Conservation (phyloP, 495 filamentous ascomycete species). For the Neurospora sp. region DNA sequence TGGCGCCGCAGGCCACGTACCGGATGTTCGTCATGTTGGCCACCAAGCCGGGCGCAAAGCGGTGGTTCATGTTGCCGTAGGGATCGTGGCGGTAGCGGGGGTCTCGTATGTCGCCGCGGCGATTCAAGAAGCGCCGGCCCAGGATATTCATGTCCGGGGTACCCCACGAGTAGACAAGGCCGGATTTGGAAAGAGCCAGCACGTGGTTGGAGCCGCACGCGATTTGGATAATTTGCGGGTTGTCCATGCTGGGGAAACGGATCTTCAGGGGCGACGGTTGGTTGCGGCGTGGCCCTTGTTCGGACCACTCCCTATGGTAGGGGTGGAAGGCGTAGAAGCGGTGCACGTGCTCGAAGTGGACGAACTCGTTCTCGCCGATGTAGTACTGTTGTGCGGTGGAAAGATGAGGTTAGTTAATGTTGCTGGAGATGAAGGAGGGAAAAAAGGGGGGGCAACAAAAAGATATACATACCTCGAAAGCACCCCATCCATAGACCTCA, state of each 20-base stretch:
- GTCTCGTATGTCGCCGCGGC: constrained; percentile 44
- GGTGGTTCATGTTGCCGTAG: constrained; percentile 39
- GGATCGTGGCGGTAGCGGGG: constrained; percentile 25
- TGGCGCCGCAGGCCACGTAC: constrained; percentile 46
- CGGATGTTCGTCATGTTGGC: constrained; percentile 47
- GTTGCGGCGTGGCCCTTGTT: background rate
- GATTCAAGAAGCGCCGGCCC: constrained; percentile 39
- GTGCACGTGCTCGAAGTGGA: background rate
- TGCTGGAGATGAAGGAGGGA: background rate
- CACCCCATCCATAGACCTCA: constrained; percentile 62
- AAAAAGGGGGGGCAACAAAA: too few relatives aligned
- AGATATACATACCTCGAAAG: constrained; percentile 39
- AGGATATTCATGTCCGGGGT: constrained; percentile 60
- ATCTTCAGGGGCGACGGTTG: constrained; percentile 1
- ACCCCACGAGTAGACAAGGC: constrained; percentile 60
- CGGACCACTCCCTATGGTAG: background rate
- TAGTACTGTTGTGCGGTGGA: background rate
- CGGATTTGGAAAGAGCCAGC: constrained; percentile 49
- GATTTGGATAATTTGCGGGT: constrained; percentile 39
- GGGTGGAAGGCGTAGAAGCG: background rate
- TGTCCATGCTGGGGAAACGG: constrained; percentile 30
- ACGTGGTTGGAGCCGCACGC: constrained; percentile 57
- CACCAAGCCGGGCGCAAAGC: constrained; percentile 36
- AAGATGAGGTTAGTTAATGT: background rate
- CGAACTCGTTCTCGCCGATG: background rate